A percentile compares a stretch with the other conserved stretches of the same genome.
Evolutionary conservation across 169 alveolate genomes (phyloP).

Genomic region (Plasmodium sp.): DNA sequence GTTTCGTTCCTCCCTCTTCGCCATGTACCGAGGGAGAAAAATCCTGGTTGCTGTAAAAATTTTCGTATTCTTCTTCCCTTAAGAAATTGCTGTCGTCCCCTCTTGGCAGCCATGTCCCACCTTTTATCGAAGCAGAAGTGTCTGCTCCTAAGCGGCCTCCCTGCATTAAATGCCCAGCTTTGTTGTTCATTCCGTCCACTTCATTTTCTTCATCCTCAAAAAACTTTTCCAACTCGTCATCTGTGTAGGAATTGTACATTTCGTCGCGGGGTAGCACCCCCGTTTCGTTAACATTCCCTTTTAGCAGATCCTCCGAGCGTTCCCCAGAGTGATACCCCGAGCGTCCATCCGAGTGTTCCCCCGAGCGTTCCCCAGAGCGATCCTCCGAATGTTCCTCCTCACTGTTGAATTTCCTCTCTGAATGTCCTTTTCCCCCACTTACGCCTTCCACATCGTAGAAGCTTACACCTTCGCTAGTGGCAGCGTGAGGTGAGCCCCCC

Average conservation of each 20-base stretch:
- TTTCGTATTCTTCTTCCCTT: neutral
- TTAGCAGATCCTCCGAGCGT: neutral
- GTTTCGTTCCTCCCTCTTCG: neutral
- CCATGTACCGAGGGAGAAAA: neutral
- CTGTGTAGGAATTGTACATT: constrained; percentile 32
- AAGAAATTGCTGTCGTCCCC: neutral
- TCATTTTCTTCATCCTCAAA: constrained; percentile 49
- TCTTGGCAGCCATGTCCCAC: neutral
- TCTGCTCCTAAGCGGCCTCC: neutral
- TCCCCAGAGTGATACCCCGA: neutral
- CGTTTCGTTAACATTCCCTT: neutral
- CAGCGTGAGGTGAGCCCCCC: neutral
- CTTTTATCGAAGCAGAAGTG: neutral
- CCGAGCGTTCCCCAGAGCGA: neutral
- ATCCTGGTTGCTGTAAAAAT: neutral
- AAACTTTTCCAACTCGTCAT: constrained; percentile 56
- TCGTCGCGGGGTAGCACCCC: neutral
- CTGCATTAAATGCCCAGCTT: neutral
- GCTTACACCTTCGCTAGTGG: constrained; percentile 16
- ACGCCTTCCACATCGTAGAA: constrained; percentile 37
- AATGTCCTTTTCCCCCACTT: constrained; percentile 18
- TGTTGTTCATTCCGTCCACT: neutral
- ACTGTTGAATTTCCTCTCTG: neutral
- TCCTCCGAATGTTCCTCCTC: neutral
- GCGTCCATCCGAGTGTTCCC: too few relatives aligned